A percentile compares a stretch with the other conserved stretches of the same genome.
Conservation (phyloP, 495 filamentous ascomycete genomes). For the Cetradonia linearis region DNA sequence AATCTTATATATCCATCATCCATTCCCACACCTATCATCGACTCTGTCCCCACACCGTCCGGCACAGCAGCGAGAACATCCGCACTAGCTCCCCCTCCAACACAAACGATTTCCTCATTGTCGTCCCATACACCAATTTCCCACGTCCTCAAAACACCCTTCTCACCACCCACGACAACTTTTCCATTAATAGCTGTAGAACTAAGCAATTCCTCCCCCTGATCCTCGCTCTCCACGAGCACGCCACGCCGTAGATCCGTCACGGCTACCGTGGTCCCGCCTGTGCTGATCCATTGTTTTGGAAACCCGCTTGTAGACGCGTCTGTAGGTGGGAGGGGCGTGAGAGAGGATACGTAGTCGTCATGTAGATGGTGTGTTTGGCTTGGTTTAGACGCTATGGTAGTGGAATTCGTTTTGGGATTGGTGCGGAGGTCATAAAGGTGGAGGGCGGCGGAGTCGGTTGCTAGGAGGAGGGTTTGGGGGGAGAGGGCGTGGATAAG, state of each 20-base stretch:
- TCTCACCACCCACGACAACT: conserved; percentile 66
- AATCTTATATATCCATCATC: conserved; percentile 54
- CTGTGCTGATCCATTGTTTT: conserved; percentile 89
- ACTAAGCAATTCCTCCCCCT: conserved; percentile 84
- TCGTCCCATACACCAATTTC: conserved; percentile 90
- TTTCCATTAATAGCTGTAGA: conserved; percentile 70
- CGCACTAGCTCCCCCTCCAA: conserved; percentile 58
- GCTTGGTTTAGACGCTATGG: conserved; percentile 48
- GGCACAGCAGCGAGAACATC: conserved; percentile 61
- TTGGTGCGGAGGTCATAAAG: conserved; percentile 77
- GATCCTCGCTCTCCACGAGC: conserved; percentile 76
- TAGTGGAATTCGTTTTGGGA: conserved; percentile 52
- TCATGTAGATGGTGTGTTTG: conserved; percentile 78
- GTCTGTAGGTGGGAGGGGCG: conserved; percentile 65
- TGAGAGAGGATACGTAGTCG: conserved; percentile 87
- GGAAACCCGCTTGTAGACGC: conserved; percentile 73
- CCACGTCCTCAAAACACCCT: conserved; percentile 82
- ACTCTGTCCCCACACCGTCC: conserved; percentile 49
- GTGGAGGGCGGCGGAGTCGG: conserved; percentile 80
- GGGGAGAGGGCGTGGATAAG: conserved; percentile 71
- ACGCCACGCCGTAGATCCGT: conserved; percentile 79
- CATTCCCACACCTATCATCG: conserved; percentile 62
- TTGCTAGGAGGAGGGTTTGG: conserved; percentile 79
- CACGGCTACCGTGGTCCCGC: conserved; percentile 78
- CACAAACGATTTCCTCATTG: conserved; percentile 75